Evolutionary conservation across 1,284 basidiomycete species (phyloP).

Genomic region (Megacollybia platyphylla): DNA sequence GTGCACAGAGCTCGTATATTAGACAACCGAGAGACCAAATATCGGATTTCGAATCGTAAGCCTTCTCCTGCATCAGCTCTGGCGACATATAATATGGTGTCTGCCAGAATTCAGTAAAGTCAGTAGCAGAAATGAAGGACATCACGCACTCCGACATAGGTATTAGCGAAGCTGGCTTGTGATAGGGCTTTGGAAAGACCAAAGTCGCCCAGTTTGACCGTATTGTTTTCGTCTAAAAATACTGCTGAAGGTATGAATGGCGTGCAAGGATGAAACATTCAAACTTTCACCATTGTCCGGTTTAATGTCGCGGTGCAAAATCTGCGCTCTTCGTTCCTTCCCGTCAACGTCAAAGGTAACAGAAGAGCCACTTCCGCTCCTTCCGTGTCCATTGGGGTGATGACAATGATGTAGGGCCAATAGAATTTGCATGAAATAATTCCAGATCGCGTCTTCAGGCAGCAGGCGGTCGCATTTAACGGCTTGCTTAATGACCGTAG

Average conservation of each 20-base stretch:
- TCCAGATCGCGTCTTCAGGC: conserved; percentile 90
- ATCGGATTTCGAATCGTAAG: conserved; percentile 95
- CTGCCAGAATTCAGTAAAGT: conserved; percentile 21
- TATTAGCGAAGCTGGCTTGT: conserved; percentile 82
- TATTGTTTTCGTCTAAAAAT: conserved; percentile 69
- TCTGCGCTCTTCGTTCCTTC: conserved; percentile 52
- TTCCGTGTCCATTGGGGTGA: conserved; percentile 47
- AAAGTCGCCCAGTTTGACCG: conserved; percentile 92
- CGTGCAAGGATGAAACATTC: neutral
- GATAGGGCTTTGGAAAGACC: conserved; percentile 88
- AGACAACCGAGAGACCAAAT: conserved; percentile 97
- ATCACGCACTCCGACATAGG: conserved; percentile 82
- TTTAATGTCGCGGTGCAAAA: conserved; percentile 91
- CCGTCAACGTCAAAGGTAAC: conserved; percentile 22
- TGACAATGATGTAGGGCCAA: conserved; percentile 91
- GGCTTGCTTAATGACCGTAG: conserved; percentile 72
- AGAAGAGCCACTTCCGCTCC: conserved; percentile 25
- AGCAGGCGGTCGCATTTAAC: conserved; percentile 57
- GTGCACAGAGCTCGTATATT: conserved; percentile 89
- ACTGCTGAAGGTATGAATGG: conserved; percentile 30
- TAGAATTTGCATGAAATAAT: conserved; percentile 87
- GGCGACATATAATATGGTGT: conserved; percentile 99
- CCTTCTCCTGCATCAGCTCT: conserved; percentile 90
- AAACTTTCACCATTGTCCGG: conserved; percentile 79
- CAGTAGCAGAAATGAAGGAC: conserved; percentile 1